Conservation (phyloP, 1,284 basidiomycete species). For the Leccinum subfulvum region DNA sequence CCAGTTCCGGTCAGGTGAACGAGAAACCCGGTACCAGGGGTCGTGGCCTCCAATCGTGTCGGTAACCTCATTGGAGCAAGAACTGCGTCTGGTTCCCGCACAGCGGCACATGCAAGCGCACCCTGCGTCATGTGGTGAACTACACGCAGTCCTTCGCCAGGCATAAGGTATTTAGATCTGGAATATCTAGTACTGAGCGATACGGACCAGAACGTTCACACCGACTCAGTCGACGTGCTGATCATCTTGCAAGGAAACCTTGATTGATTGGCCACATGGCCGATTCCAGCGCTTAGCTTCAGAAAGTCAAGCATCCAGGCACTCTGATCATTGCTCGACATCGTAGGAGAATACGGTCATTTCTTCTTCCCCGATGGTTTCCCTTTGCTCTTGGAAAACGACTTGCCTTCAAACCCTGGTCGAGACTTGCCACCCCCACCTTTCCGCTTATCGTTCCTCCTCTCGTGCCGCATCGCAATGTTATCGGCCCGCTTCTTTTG, state of each 20-base stretch:
- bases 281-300: background rate
- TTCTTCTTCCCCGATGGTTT: constrained; percentile 20
- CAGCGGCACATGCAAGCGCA: constrained; percentile 62
- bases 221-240: no score
- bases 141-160: no score
- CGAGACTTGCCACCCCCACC: constrained; percentile 71
- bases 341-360: constrained; percentile 8
- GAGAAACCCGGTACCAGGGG: constrained; percentile 38
- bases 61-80: constrained; percentile 72
- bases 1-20: background rate
- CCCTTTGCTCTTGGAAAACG: constrained; percentile 52
- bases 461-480: constrained; percentile 78
- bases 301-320: background rate
- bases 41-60: constrained; percentile 70
- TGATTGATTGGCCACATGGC: no score
- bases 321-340: no score
- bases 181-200: no score
- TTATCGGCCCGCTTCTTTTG: constrained; percentile 90
- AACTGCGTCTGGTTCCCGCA: constrained; percentile 51
- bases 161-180: no score
- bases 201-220: no score
- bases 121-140: no score
- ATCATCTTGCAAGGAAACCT: no score
- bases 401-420: constrained; percentile 82
- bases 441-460: constrained; percentile 72